Evolutionary conservation across 2,329 filamentous ascomycete genomes (phyloP).

Genomic region (Epichloe uncinata): DNA sequence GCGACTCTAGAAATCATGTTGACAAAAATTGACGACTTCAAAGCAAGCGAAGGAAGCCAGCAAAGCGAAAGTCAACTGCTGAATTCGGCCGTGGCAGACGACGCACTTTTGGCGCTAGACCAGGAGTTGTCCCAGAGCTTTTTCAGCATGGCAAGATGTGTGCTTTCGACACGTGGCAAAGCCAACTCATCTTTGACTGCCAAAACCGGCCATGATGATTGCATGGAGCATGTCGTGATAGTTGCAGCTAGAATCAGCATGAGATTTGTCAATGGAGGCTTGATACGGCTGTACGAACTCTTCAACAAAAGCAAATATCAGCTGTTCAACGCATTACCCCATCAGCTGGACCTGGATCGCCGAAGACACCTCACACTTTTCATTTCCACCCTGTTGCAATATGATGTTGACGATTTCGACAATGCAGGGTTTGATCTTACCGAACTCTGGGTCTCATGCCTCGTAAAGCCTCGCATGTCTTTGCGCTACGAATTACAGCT

Average conservation of each 20-base stretch:
- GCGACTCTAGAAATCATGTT: slow-evolving; percentile 36
- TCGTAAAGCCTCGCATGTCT: slow-evolving; percentile 35
- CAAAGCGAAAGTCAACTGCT: slow-evolving; percentile 23
- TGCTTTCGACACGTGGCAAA: slow-evolving; percentile 16
- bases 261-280: slow-evolving; percentile 30
- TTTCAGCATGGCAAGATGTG: slow-evolving; percentile 32
- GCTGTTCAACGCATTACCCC: slow-evolving; percentile 32
- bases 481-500: slow-evolving; percentile 37
- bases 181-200: slow-evolving; percentile 7
- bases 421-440: slow-evolving; percentile 31
- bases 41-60: slow-evolving; percentile 24
- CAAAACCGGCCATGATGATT: slow-evolving; percentile 16
- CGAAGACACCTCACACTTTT: slow-evolving; percentile 38
- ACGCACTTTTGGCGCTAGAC: slow-evolving; percentile 34
- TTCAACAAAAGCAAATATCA: slow-evolving; percentile 35
- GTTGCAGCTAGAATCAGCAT: slow-evolving; percentile 33
- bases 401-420: slow-evolving; percentile 32
- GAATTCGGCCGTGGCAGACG: slow-evolving; percentile 30
- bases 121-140: slow-evolving; percentile 32
- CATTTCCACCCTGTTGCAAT: slow-evolving; percentile 33
- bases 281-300: slow-evolving; percentile 30
- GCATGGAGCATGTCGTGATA: slow-evolving; percentile 30
- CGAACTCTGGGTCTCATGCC: slow-evolving; percentile 38
- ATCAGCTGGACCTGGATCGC: slow-evolving; percentile 25
- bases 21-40: slow-evolving; percentile 29